Evolutionary conservation across 805 yeast genomes (phyloP), one percentile per base, ranked within the genome.

Genomic region (Danielozyma ontarioensis): DNA sequence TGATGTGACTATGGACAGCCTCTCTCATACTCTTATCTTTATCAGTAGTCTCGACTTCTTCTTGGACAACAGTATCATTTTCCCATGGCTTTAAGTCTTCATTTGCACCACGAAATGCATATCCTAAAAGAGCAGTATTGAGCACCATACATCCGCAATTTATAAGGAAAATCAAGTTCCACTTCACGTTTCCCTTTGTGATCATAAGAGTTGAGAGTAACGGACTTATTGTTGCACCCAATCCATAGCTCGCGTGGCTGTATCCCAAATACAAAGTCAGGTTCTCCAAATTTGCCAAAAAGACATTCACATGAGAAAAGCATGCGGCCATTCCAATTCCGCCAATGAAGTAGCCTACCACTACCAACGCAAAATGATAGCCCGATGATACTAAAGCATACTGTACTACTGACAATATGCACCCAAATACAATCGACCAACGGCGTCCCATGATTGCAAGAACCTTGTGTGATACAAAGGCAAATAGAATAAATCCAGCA

Each of bases 181-280:
- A 50, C 13, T 23, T 25, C 27, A 50, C 25, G 10, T 19, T 19
- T 4, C 34, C 38, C 10, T 36, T 31, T 17, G 44, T 45, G 4
- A 48, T 34, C 37, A 46, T 37, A 6, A 45, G 35, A 3, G 52
- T 48, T 14, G 53, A 51, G 17, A 42, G 29, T 25, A 50, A 34
- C 3, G 55, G 55, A 7, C 52, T 41, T 5, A 55, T 29, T 41
- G 58, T 34, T 28, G 55, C 45, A 5, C 56, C 56, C n/a, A 47
- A 13, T 4, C 57, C 57, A 36, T 51, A 52, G 11, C 40, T 32
- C 11, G 52, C 57, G 28, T 51, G 55, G 36, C 45, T 50, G 13
- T 37, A 34, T 3, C 49, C 45, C 13, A 52, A 33, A 17, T 44
- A 45, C 23, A 36, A 40, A 11, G 55, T 45, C 22, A 44, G 39